Evolutionary conservation across 768 basidiomycete genomes (phyloP).

Genomic region (Auricularia heimuer): DNA sequence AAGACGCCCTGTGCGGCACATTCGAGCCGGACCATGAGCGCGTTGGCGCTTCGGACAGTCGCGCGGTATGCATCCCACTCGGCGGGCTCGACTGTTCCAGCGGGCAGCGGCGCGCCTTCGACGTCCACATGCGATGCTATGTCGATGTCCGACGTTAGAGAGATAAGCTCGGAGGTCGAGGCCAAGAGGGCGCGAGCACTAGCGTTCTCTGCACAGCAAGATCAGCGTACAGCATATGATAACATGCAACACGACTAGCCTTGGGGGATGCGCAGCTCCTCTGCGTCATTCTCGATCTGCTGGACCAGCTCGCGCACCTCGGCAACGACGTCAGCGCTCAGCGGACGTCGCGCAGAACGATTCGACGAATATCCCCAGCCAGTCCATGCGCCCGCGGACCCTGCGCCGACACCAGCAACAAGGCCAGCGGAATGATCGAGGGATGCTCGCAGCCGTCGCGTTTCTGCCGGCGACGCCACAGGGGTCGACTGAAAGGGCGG

Average conservation of each 20-base stretch:
- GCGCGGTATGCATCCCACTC: conserved; percentile 44
- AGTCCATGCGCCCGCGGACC: conserved; percentile 67
- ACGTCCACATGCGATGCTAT: conserved; percentile 76
- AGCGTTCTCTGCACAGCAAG: conserved; percentile 5
- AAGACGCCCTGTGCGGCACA: conserved; percentile 60
- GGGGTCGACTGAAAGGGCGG: conserved; percentile 36
- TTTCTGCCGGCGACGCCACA: neutral
- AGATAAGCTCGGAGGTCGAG: conserved; percentile 11
- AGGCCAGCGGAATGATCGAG: conserved; percentile 36
- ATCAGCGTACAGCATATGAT: neutral
- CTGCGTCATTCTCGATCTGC: neutral
- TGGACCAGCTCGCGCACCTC: neutral
- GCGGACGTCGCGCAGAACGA: neutral
- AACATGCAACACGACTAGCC: neutral
- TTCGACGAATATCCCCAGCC: conserved; percentile 71
- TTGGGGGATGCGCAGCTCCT: neutral
- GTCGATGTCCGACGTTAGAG: conserved; percentile 42
- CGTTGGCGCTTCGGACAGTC: conserved; percentile 59
- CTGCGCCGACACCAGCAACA: conserved; percentile 48
- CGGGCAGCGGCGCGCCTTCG: conserved; percentile 50
- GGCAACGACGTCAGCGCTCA: neutral
- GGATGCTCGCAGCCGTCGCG: neutral
- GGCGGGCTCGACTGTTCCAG: conserved; percentile 27
- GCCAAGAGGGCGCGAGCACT: conserved; percentile 27
- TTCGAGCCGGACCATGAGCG: conserved; percentile 62